Percentiles rank a stretch among this genome's conserved stretches.
Evolutionary conservation across 1,284 basidiomycete genomes (phyloP).

Genomic region (Salmacisia buchloeana): DNA sequence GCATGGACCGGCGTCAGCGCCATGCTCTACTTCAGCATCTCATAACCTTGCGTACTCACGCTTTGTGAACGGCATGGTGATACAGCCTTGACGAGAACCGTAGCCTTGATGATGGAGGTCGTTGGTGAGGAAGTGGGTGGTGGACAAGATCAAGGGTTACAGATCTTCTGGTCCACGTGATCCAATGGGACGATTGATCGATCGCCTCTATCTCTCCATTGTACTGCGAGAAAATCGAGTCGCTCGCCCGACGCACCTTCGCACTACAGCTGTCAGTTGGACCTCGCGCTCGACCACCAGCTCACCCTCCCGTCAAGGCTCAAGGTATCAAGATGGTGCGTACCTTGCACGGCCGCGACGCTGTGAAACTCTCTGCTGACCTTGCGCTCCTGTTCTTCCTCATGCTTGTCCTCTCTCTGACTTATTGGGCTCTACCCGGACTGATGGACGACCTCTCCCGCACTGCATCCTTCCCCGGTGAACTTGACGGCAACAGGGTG

Average conservation of each 20-base stretch:
- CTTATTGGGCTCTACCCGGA: neutral
- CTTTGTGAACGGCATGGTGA: constrained; percentile 9
- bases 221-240: constrained; percentile 2
- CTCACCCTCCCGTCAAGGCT: too few species aligned
- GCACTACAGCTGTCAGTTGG: too few species aligned
- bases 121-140: too few species aligned
- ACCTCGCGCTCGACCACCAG: too few species aligned
- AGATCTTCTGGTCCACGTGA: constrained; percentile 5
- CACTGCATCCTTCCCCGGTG: neutral
- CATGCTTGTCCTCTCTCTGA: neutral
- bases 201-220: neutral
- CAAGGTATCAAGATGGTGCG: too few species aligned
- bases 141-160: too few species aligned
- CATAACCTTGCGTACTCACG: neutral
- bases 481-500: constrained; percentile 47
- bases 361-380: neutral
- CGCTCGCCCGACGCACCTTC: too few species aligned
- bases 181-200: neutral
- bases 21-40: neutral
- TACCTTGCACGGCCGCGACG: too few species aligned
- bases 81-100: neutral
- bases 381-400: neutral
- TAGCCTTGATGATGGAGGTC: neutral
- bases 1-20: neutral
- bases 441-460: neutral